Base-by-base conservation (phyloP, 768 basidiomycete species). In the Cantharellus anzutake region DNA sequence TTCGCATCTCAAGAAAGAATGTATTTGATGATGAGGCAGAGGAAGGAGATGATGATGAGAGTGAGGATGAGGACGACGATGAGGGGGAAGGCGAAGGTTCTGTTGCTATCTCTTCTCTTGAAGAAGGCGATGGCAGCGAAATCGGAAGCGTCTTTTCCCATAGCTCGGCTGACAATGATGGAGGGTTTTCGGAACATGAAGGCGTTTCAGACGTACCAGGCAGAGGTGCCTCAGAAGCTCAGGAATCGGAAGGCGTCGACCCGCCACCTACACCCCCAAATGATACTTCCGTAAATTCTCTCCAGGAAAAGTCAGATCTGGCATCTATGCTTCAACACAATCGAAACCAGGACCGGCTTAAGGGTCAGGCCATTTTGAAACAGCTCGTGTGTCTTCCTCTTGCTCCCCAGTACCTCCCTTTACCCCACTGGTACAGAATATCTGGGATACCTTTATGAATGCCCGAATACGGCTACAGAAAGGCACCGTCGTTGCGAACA, bases 381-480 rank as follows among this genome's bases (percentile, higher is more conserved):
- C 94, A 98, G 71, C 78, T 91, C 59, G 94, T 86, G 66, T 61
- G 86, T 73, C 52, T 56, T 29, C 7, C 55, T 29, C 42, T 42
- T 29, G 42, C 16, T 5, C 57, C 57, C 50, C 39, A 56, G 39
- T 52, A 5, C 59, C 35, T 61, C 60, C 57, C 63, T 37, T 55
- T 7, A 55, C 58, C 57, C 41, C 3, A 42, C 40, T 56, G 35
- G 42, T 48, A 7, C 65, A 97, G 91, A 74, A 75, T 2, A 70
- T 92, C 41, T 96, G 90, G 86, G 90, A 97, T 68, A 75, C 77
- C 3, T 74, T 97, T 42, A 75, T 97, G 38, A 88, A 96, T 67
- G 80, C 86, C n/a, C 80, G 94, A 41, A 98, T 98, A 68, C 82
- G 82, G 35, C 70, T 96, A 51, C 94, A 97, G 71, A 97, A 92